phyloP scores from a whole-genome alignment of 2,329 filamentous ascomycete species.

The Apiospora arundinis region DNA sequence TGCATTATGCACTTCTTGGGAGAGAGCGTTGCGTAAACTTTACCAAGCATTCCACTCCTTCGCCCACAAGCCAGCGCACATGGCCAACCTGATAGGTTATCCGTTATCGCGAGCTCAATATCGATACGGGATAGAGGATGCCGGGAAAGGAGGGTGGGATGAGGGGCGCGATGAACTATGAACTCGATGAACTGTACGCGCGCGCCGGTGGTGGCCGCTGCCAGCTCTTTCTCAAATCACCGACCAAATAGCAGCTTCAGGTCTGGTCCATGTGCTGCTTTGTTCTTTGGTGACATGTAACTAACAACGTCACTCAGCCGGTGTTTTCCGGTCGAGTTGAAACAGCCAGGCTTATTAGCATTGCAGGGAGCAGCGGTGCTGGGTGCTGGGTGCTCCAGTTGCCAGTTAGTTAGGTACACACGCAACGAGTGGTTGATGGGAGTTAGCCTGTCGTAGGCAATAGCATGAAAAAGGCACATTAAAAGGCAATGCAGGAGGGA shows the following conservation, averaged over 20 bases:
- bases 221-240: conserved; percentile 1
- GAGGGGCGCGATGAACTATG: not conserved
- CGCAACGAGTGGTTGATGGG: no score
- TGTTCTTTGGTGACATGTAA: not conserved
- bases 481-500: conserved; percentile 3
- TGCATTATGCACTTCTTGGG: not conserved
- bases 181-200: not conserved
- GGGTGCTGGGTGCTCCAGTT: not conserved
- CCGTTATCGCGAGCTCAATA: conserved; percentile 10
- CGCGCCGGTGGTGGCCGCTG: not conserved
- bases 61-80: not conserved
- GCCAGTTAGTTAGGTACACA: no score
- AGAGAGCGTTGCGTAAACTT: not conserved
- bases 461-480: conserved; percentile 5
- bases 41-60: not conserved
- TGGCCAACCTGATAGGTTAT: conserved; percentile 18
- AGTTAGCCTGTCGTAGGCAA: not conserved
- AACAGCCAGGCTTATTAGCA: not conserved
- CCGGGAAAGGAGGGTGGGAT: conserved; percentile 5
- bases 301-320: conserved; percentile 1
- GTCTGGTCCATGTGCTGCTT: not conserved
- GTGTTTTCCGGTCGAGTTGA: conserved; percentile 14
- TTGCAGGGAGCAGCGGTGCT: conserved; percentile 1
- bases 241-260: not conserved
- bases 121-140: not conserved